A percentile compares a stretch with the other conserved stretches of the same genome.
phyloP scores from a whole-genome alignment of 805 yeast genomes.

The Millerozyma miso region DNA sequence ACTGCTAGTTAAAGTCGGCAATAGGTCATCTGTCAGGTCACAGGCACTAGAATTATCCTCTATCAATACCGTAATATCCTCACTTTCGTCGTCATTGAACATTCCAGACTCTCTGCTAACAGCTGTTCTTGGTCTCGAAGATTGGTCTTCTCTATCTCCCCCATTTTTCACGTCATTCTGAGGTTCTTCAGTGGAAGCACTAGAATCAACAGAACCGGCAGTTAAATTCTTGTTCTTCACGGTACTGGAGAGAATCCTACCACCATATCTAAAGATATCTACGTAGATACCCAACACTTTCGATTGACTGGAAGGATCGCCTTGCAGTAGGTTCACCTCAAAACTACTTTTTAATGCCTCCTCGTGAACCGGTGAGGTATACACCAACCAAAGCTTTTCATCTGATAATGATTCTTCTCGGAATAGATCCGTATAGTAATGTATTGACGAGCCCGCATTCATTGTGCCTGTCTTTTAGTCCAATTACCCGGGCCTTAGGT shows the following conservation, averaged over 20 bases:
- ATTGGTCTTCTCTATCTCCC: too few species aligned
- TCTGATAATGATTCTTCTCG: slow-evolving; percentile 13
- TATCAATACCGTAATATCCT: slow-evolving; percentile 16
- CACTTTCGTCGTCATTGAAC: slow-evolving; percentile 14
- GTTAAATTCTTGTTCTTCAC: not conserved
- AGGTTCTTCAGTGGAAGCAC: not conserved
- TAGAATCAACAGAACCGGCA: not conserved
- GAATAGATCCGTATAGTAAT: slow-evolving; percentile 21
- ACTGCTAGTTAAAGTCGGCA: slow-evolving; percentile 8
- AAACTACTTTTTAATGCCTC: slow-evolving; percentile 19
- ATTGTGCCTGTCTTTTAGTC: slow-evolving; percentile 1
- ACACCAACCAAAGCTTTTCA: slow-evolving; percentile 18
- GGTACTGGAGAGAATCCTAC: not conserved
- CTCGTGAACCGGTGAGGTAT: slow-evolving; percentile 20
- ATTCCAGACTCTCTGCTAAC: not conserved
- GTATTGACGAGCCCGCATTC: slow-evolving; percentile 12
- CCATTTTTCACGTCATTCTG: not conserved
- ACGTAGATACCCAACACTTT: slow-evolving; percentile 5
- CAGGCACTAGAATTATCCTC: slow-evolving; percentile 3
- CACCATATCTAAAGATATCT: slow-evolving; percentile 17
- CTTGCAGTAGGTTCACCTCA: slow-evolving; percentile 15
- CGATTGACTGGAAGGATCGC: not conserved
- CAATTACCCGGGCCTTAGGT: not conserved
- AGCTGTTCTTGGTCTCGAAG: too few species aligned
- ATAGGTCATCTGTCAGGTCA: not conserved